Conservation (phyloP, 75 land plant species). For the Picea sitchensis region DNA sequence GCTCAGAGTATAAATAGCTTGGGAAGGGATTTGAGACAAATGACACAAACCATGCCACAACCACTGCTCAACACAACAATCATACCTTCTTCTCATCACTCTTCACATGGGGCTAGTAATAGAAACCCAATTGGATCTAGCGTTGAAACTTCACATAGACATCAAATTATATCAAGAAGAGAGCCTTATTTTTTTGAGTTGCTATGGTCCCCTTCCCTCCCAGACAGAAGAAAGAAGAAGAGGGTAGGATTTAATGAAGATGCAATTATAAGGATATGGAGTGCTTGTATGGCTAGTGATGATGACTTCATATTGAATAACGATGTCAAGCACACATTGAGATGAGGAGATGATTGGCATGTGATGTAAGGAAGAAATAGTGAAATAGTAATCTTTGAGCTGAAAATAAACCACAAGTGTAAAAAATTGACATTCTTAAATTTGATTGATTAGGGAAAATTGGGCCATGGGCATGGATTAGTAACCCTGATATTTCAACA, state of each 20-base stretch:
- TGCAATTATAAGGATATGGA: not conserved
- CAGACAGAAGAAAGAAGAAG: not conserved
- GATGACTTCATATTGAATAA: not conserved
- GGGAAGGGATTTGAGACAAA: not conserved
- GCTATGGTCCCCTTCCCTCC: not conserved
- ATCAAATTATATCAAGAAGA: not conserved
- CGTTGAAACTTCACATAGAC: not conserved
- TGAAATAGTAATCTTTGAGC: not conserved
- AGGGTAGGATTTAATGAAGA: not conserved
- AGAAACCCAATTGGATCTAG: too few relatives aligned
- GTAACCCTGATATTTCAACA: not conserved
- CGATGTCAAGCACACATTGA: too few relatives aligned
- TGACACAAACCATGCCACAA: slow-evolving; percentile 5
- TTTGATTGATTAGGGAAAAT: not conserved
- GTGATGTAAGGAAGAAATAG: too few relatives aligned
- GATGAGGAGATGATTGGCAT: too few relatives aligned
- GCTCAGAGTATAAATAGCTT: not conserved
- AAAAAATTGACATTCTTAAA: not conserved
- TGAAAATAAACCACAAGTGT: not conserved
- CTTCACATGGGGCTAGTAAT: not conserved
- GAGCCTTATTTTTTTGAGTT: not conserved
- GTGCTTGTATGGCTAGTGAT: not conserved
- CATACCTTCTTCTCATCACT: not conserved
- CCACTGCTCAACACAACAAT: not conserved
- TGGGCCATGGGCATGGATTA: not conserved